Evolutionary conservation across 179 eudicot species (phyloP).

Genomic region (Sideroxylon spinosum): DNA sequence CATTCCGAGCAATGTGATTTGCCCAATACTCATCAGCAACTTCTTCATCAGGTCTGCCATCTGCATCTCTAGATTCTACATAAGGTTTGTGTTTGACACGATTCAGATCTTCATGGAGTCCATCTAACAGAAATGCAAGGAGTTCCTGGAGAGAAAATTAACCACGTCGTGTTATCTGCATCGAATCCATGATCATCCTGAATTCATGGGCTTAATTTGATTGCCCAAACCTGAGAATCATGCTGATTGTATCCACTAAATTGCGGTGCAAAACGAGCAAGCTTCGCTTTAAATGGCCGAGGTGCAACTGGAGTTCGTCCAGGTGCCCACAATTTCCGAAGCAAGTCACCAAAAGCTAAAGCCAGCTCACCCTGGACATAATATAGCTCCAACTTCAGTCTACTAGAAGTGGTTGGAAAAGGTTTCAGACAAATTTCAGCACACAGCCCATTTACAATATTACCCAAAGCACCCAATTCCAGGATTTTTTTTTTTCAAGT

Average conservation of each 20-base stretch:
- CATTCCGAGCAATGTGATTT: constrained; percentile 91
- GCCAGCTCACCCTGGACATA: constrained; percentile 89
- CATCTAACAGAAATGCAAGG: constrained; percentile 92
- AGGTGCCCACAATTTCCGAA: constrained; percentile 87
- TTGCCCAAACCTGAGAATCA: constrained; percentile 76
- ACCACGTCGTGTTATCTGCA: constrained; percentile 1
- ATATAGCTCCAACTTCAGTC: constrained; percentile 15
- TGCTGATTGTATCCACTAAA: constrained; percentile 94
- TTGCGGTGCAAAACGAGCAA: constrained; percentile 95
- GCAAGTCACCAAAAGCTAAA: constrained; percentile 88
- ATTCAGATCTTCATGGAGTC: constrained; percentile 95
- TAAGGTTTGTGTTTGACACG: constrained; percentile 95
- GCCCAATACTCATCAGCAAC: constrained; percentile 98
- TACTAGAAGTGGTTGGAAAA: not conserved
- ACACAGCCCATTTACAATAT: not conserved
- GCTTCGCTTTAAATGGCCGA: constrained; percentile 78
- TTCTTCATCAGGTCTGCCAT: constrained; percentile 91
- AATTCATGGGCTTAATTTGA: constrained; percentile 13
- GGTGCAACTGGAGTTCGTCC: constrained; percentile 91
- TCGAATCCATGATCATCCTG: constrained; percentile 4
- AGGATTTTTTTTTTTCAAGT: too few relatives aligned
- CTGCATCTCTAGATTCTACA: constrained; percentile 79
- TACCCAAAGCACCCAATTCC: too few relatives aligned
- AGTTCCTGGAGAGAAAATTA: constrained; percentile 56
- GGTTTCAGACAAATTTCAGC: not conserved